phyloP scores from a whole-genome alignment of 495 filamentous ascomycete species.

The Annulohypoxylon bovei region DNA sequence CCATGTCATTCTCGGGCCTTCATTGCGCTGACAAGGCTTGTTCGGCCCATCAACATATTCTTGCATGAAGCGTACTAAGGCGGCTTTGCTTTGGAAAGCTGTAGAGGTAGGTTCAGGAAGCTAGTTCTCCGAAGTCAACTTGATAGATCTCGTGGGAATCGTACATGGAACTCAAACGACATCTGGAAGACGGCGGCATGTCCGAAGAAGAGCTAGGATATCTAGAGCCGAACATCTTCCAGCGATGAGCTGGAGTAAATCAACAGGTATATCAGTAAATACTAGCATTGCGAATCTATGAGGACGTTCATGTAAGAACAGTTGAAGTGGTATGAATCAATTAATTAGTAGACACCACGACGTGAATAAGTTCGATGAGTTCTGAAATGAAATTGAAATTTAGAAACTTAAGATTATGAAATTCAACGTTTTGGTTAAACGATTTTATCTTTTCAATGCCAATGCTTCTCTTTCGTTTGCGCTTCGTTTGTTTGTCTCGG shows the following conservation, averaged over 20 bases:
- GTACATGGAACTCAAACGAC: conserved; percentile 33
- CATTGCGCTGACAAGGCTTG: conserved; percentile 29
- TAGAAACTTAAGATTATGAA: too few relatives aligned
- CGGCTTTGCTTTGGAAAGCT: conserved; percentile 8
- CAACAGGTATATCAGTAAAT: conserved; percentile 17
- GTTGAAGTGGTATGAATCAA: too few relatives aligned
- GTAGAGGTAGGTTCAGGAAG: conserved; percentile 27
- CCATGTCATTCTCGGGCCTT: conserved; percentile 25
- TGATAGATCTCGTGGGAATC: background rate
- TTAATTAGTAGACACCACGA: too few relatives aligned
- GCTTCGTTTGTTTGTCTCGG: too few relatives aligned
- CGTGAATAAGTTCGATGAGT: too few relatives aligned
- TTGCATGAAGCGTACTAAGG: conserved; percentile 24
- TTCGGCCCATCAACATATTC: conserved; percentile 25
- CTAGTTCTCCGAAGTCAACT: conserved; percentile 11
- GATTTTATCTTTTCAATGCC: background rate
- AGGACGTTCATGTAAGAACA: background rate
- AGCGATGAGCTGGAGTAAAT: conserved; percentile 32
- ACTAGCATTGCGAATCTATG: conserved; percentile 4
- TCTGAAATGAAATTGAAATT: too few relatives aligned
- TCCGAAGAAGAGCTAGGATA: conserved; percentile 23
- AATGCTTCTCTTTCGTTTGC: too few relatives aligned
- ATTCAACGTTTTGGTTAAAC: too few relatives aligned
- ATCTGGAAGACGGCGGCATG: conserved; percentile 32
- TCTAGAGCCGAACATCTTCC: conserved; percentile 25